phyloP scores from a whole-genome alignment of 2,329 filamentous ascomycete genomes.

The Trichoderma sp. region DNA sequence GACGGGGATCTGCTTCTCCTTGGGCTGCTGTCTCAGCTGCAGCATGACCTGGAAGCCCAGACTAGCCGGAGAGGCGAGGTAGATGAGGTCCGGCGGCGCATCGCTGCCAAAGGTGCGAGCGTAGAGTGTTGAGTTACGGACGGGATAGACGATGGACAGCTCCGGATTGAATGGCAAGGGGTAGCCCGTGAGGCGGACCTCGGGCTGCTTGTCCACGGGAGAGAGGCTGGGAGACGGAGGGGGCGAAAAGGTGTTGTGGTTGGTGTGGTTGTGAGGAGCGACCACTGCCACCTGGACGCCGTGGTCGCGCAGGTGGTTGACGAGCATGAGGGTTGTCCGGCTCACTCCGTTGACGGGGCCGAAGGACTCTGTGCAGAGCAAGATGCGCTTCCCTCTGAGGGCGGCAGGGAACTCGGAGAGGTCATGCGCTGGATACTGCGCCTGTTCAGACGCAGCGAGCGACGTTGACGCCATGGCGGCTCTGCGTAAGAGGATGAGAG shows the following conservation, averaged over 20 bases:
- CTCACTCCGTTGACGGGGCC: constrained; percentile 75
- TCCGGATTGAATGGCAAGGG: constrained; percentile 72
- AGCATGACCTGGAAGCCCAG: constrained; percentile 71
- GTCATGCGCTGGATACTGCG: constrained; percentile 41
- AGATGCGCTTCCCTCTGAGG: constrained; percentile 62
- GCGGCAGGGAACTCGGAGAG: constrained; percentile 49
- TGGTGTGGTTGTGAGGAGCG: constrained; percentile 61
- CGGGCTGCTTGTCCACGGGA: constrained; percentile 43
- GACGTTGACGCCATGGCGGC: constrained; percentile 28
- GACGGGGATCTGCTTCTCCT: constrained; percentile 57
- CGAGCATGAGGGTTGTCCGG: constrained; percentile 68
- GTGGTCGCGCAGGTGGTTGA: constrained; percentile 66
- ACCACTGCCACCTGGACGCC: constrained; percentile 68
- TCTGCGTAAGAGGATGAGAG: too few species aligned
- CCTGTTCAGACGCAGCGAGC: constrained; percentile 2
- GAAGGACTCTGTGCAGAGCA: constrained; percentile 71
- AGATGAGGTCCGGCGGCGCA: constrained; percentile 64
- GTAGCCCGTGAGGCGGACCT: constrained; percentile 64
- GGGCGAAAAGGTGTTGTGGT: constrained; percentile 57
- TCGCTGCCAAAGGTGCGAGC: constrained; percentile 58
- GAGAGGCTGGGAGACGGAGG: constrained; percentile 41
- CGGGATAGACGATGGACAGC: constrained; percentile 69
- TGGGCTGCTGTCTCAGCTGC: constrained; percentile 63
- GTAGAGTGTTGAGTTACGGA: constrained; percentile 64
- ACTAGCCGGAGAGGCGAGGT: constrained; percentile 69